Conservation (phyloP, 1,284 basidiomycete species). For the Ustanciosporium gigantosporum region DNA sequence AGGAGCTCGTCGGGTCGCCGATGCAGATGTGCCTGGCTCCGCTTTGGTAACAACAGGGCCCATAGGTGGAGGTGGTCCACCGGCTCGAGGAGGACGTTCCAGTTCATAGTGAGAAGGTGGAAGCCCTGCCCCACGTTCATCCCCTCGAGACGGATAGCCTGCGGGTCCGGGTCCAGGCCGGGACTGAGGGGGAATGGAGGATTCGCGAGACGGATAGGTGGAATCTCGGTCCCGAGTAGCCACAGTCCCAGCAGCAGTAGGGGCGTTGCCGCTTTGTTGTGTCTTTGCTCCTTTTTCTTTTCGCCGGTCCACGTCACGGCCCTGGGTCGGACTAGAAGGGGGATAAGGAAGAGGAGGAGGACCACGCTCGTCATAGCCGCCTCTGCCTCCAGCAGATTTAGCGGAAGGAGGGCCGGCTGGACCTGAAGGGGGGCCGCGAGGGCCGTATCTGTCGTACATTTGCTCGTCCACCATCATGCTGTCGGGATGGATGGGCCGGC, state of each 20-base stretch:
- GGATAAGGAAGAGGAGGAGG: slow-evolving; percentile 33
- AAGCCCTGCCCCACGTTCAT: slow-evolving; percentile 4
- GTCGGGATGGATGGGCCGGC: slow-evolving; percentile 18
- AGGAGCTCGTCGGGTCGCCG: slow-evolving; percentile 9
- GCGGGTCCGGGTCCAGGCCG: slow-evolving; percentile 5
- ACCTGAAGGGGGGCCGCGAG: slow-evolving; percentile 30
- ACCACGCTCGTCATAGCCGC: slow-evolving; percentile 23
- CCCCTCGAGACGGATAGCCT: slow-evolving; percentile 1
- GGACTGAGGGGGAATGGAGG: slow-evolving; percentile 14
- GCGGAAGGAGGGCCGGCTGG: slow-evolving; percentile 17
- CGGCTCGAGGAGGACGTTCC: slow-evolving; percentile 18
- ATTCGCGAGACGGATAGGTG: slow-evolving; percentile 9
- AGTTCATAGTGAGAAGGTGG: slow-evolving; percentile 22
- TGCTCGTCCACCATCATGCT: slow-evolving; percentile 26
- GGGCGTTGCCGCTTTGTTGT: neutral
- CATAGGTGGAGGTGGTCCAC: slow-evolving; percentile 23
- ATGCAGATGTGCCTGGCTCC: slow-evolving; percentile 7
- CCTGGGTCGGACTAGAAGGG: slow-evolving; percentile 29
- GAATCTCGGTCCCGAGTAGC: neutral
- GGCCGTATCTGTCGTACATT: slow-evolving; percentile 31
- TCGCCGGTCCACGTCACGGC: slow-evolving; percentile 28
- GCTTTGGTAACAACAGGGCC: slow-evolving; percentile 7
- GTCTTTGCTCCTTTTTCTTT: slow-evolving; percentile 28
- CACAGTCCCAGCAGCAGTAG: neutral
- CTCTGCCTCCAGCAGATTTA: slow-evolving; percentile 11